These are phyloP conservation scores for Gliomastix tumulicola DNA, from an alignment of 2,329 filamentous ascomycete genomes.

Conservation along the genomic window DNA sequence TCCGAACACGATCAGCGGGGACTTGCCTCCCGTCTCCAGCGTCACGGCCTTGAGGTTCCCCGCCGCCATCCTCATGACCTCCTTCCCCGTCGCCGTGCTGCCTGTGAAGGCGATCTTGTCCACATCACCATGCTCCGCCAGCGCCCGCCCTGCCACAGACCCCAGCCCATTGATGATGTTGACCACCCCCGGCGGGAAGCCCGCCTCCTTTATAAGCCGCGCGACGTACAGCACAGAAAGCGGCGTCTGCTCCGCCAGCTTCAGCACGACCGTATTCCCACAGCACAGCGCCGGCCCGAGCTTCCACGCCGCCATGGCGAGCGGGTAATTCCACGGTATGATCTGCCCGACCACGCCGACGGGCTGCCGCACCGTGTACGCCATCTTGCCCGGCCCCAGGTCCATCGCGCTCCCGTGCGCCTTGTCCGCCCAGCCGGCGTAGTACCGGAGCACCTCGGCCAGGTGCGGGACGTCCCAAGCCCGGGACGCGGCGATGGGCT, in stretches of 20 bases:
- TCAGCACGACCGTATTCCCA: slow-evolving; percentile 52
- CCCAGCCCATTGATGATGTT: slow-evolving; percentile 66
- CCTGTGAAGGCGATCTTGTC: slow-evolving; percentile 72
- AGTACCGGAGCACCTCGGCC: slow-evolving; percentile 51
- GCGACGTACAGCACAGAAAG: slow-evolving; percentile 55
- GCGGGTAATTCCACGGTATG: slow-evolving; percentile 77
- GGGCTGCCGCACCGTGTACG: slow-evolving; percentile 70
- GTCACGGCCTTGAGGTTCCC: slow-evolving; percentile 52
- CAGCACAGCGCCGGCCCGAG: slow-evolving; percentile 52
- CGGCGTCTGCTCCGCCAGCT: slow-evolving; percentile 55
- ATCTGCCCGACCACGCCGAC: slow-evolving; percentile 72
- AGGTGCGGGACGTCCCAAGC: slow-evolving; percentile 13
- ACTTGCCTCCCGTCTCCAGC: slow-evolving; percentile 55
- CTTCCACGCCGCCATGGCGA: slow-evolving; percentile 59
- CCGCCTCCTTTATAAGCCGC: slow-evolving; percentile 58
- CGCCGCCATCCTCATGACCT: slow-evolving; percentile 64
- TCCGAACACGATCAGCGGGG: slow-evolving; percentile 50
- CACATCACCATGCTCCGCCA: slow-evolving; percentile 56
- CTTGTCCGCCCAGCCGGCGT: slow-evolving; percentile 76
- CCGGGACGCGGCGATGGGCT: slow-evolving; percentile 62
- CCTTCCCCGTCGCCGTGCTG: slow-evolving; percentile 57
- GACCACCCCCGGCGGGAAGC: slow-evolving; percentile 66
- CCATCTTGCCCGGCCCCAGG: slow-evolving; percentile 61
- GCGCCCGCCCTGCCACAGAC: slow-evolving; percentile 53
- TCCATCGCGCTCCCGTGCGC: slow-evolving; percentile 73